Evolutionary conservation across 2,329 filamentous ascomycete genomes (phyloP), one percentile per base, ranked within the genome.

Genomic region (Aspergillus amoenus): DNA sequence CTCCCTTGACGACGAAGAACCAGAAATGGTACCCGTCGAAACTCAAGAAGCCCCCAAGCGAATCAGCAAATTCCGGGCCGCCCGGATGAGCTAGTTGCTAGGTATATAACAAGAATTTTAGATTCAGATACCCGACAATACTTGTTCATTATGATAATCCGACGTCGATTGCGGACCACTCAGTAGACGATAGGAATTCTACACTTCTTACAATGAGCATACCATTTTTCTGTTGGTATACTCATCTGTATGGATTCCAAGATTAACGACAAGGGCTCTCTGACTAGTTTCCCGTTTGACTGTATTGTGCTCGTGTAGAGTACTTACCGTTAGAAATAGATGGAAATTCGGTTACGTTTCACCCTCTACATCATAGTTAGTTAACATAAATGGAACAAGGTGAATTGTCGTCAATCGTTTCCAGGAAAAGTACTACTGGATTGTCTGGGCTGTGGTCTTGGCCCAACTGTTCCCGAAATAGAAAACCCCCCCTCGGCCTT

Each of bases 1-100:
- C 3, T 96, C 96, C 72, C 77, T 89, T 66, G 83, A 91, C 64
- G 83, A 91, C 64, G 85, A 89, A 58, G 86, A 91, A 58, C 81
- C 84, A 52, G 83, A 81, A 45, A 84, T 86, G 46, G 82, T 89
- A 52, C 84, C 88, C 1, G 78, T 92, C 53, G 85, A 92, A 65
- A 81, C 83, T 24, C 83, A 88, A 48, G 85, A 86, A 17, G 61
- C 70, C 22, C 68, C 67, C 4, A 72, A 67, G 57, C 75, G 72
- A 32, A 68, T 79, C 47, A 81, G 79, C 68, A 73, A 76, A 52
- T 81, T 81, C 67, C 78, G 73, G 59, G 77, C 79, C 59, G 77
- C 79, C 15, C 72, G 78, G 24, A 69, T 79, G 64, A 73, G 68
- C 46, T 68, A 69, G 57, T 51, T 24, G 37, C 27, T 8, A 11